Conservation (phyloP, 2,329 filamentous ascomycete genomes). For the Podosphaera xanthii region DNA sequence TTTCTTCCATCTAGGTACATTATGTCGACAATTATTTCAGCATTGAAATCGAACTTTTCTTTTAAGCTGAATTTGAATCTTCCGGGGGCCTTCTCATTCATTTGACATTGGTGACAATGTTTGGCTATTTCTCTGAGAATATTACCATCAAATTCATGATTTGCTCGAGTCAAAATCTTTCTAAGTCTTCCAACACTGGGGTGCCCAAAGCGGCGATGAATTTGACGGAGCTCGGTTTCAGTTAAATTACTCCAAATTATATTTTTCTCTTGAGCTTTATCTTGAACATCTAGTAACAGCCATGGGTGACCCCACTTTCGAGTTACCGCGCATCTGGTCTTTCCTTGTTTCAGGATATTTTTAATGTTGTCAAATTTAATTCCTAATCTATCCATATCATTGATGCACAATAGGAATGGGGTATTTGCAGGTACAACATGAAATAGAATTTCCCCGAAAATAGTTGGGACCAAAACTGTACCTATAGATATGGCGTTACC, state of each 20-base stretch:
- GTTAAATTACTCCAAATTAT: not conserved
- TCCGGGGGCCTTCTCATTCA: not conserved
- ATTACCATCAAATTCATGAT: not conserved
- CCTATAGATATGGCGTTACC: not conserved
- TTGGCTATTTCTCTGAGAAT: not conserved
- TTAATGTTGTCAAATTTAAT: not conserved
- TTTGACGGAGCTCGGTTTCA: not conserved
- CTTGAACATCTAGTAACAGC: not conserved
- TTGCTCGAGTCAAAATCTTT: not conserved
- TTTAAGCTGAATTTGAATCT: not conserved
- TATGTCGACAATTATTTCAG: slow-evolving; percentile 2
- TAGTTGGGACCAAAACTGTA: not conserved
- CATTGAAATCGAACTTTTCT: slow-evolving; percentile 1
- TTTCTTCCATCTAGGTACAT: slow-evolving; percentile 1
- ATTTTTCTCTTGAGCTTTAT: not conserved
- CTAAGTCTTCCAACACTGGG: not conserved
- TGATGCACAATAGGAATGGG: not conserved
- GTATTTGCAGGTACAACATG: not conserved
- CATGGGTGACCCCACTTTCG: not conserved
- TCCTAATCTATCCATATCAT: not conserved
- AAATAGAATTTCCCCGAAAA: not conserved
- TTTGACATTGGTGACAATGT: not conserved
- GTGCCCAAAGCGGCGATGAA: not conserved
- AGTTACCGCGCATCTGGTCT: not conserved
- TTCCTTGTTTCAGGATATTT: not conserved